Base-by-base conservation (phyloP, 2,329 filamentous ascomycete genomes). In the Xylariales sp. region DNA sequence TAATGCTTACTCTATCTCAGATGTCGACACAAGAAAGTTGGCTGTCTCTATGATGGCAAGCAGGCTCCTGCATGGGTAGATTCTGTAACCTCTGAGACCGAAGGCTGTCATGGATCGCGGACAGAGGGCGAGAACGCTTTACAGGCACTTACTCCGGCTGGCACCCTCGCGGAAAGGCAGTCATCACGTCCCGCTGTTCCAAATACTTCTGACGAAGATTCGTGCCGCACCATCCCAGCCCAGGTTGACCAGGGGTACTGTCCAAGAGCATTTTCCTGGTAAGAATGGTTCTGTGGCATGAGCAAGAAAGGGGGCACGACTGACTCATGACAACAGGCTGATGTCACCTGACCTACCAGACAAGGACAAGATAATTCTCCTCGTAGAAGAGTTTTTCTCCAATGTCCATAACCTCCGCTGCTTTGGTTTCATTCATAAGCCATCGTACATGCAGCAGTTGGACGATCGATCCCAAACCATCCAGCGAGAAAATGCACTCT, bases 341-440 rank as follows among this genome's bases (percentile, higher is more conserved):
- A 34, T 36, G n/a, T 19, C 37, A 2, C 16, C 29, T 18, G 24
- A 45, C 9, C 38, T 50, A 10, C 47, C 47, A 15, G 6, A 27
- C 10, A 39, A 35, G 14, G 31, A 44, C 2, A 37, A 19, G 5
- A 20, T 45, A 4, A 18, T 42, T 1, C 14, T 25, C 3, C 47
- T 51, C 4, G 44, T 44, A 4, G 50, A 54, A 18, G 42, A 50
- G n/a, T 54, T 50, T 31, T 54, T 54, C 35, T 24, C 22, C 34
- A 53, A 49, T 16, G 38, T 53, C 12, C 50, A 54, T 29, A 40
- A 40, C 4, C 38, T 54, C 4, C 44, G 51, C 10, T 54, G 36
- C 28, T 49, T 52, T 28, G 49, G 44, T 12, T 54, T 54, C 38
- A 34, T 54, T 14, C 51, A 54, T 40, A 52, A 47, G 42, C 47